Percentiles rank a stretch among this genome's conserved stretches.
These are phyloP conservation scores for Coccinonectria pachysandricola DNA, from an alignment of 2,329 filamentous ascomycete genomes.

Conservation along the genomic window DNA sequence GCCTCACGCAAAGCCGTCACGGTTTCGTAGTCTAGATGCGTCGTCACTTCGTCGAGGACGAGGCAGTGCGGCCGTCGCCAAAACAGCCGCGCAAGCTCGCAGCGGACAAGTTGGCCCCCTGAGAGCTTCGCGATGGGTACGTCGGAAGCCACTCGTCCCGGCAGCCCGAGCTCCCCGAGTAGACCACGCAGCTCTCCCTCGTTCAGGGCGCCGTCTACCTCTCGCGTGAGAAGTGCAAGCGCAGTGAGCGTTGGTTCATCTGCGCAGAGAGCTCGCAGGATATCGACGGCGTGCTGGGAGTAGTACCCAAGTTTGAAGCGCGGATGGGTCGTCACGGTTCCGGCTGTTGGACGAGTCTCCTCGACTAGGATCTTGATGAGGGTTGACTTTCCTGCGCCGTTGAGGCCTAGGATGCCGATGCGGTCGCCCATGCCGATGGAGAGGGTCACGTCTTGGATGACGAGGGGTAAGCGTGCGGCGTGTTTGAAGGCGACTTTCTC, in stretches of 20 bases:
- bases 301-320: slow-evolving; percentile 65
- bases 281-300: slow-evolving; percentile 68
- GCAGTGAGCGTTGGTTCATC: slow-evolving; percentile 48
- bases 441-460: slow-evolving; percentile 55
- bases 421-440: slow-evolving; percentile 65
- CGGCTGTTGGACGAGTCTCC: slow-evolving; percentile 45
- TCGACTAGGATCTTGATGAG: slow-evolving; percentile 62
- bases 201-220: slow-evolving; percentile 39
- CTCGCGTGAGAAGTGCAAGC: slow-evolving; percentile 48
- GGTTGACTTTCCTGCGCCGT: slow-evolving; percentile 75
- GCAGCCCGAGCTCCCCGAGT: slow-evolving; percentile 58
- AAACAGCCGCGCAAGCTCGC: slow-evolving; percentile 58
- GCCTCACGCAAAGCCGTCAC: slow-evolving; percentile 61
- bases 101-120: slow-evolving; percentile 63
- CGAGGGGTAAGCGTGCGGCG: slow-evolving; percentile 21
- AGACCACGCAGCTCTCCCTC: slow-evolving; percentile 61
- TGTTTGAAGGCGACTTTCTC: slow-evolving; percentile 63
- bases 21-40: slow-evolving; percentile 75
- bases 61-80: slow-evolving; percentile 61
- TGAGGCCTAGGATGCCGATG: slow-evolving; percentile 66
- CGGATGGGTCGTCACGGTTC: slow-evolving; percentile 55
- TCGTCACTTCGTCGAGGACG: slow-evolving; percentile 72
- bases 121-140: slow-evolving; percentile 64
- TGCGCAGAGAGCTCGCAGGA: slow-evolving; percentile 46
- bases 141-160: slow-evolving; percentile 61